Conservation (phyloP, 805 yeast genomes). For the Zygosaccharomyces pseudorouxii region DNA sequence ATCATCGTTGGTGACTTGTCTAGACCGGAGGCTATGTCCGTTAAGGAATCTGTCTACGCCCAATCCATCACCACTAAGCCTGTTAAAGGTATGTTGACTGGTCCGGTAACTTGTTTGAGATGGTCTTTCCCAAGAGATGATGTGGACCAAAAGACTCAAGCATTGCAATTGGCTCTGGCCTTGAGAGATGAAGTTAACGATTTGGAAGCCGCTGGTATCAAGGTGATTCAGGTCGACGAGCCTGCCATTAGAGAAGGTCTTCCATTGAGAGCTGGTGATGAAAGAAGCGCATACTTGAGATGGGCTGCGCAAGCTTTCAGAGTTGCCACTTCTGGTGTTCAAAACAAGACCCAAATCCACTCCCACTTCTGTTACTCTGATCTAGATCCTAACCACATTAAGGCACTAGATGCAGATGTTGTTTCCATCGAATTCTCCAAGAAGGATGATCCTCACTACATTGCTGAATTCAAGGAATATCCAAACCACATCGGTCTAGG, state of each 20-base stretch:
- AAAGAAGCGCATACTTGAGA: conserved; percentile 91
- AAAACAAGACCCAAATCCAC: conserved; percentile 94
- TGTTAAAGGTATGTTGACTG: conserved; percentile 99
- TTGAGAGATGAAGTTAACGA: conserved; percentile 98
- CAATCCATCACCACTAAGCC: conserved; percentile 94
- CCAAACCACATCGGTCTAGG: conserved; percentile 99
- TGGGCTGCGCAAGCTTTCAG: conserved; percentile 99
- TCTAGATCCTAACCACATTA: conserved; percentile 98
- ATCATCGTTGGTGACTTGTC: conserved; percentile 98
- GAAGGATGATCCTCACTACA: conserved; percentile 98
- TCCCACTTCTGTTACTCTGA: conserved; percentile 99
- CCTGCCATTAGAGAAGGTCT: conserved; percentile 99
- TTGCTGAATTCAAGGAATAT: conserved; percentile 94
- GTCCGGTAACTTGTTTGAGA: conserved; percentile 98
- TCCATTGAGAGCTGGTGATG: conserved; percentile 96
- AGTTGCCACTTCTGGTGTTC: conserved; percentile 98
- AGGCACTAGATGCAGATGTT: conserved; percentile 99
- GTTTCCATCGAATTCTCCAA: conserved; percentile 99
- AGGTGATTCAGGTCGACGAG: conserved; percentile 98
- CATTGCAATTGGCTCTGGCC: conserved; percentile 95
- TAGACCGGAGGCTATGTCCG: conserved; percentile 97
- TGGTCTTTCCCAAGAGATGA: conserved; percentile 99
- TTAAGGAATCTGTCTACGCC: conserved; percentile 98
- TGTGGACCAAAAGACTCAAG: conserved; percentile 86
- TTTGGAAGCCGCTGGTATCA: conserved; percentile 97